phyloP scores from a whole-genome alignment of 176 grass and related monocot genomes.

The Saccharum spontaneum region DNA sequence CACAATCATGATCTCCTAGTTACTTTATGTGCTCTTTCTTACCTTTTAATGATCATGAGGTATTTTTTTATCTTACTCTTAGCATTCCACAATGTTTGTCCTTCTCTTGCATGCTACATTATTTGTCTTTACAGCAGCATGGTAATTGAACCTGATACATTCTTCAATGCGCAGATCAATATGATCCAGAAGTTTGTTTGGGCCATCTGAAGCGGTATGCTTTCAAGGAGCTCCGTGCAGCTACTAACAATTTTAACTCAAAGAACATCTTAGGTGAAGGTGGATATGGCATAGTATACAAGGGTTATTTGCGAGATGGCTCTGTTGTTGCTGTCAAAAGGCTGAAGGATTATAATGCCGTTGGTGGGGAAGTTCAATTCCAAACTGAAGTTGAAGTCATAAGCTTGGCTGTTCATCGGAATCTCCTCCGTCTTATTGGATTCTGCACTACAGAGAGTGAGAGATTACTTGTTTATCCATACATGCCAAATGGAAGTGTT shows the following conservation, averaged over 20 bases:
- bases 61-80: slow-evolving; percentile 6
- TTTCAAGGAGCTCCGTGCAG: slow-evolving; percentile 83
- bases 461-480: slow-evolving; percentile 92
- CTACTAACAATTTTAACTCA: slow-evolving; percentile 87
- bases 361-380: slow-evolving; percentile 87
- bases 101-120: neutral
- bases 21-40: slow-evolving; percentile 11
- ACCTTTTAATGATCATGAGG: neutral
- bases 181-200: slow-evolving; percentile 84
- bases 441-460: slow-evolving; percentile 87
- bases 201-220: slow-evolving; percentile 87
- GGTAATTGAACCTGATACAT: slow-evolving; percentile 20
- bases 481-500: slow-evolving; percentile 96
- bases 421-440: slow-evolving; percentile 88
- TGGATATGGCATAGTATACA: slow-evolving; percentile 97
- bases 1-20: neutral
- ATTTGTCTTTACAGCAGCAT: slow-evolving; percentile 23
- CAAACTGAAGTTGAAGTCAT: slow-evolving; percentile 99
- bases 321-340: slow-evolving; percentile 85
- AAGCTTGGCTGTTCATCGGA: slow-evolving; percentile 93
- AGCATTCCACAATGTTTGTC: neutral
- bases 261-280: slow-evolving; percentile 98
- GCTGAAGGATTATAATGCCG: slow-evolving; percentile 84
- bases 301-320: slow-evolving; percentile 80
- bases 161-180: slow-evolving; percentile 67